Conservation (phyloP, 768 basidiomycete genomes). For the Trametes maxima region DNA sequence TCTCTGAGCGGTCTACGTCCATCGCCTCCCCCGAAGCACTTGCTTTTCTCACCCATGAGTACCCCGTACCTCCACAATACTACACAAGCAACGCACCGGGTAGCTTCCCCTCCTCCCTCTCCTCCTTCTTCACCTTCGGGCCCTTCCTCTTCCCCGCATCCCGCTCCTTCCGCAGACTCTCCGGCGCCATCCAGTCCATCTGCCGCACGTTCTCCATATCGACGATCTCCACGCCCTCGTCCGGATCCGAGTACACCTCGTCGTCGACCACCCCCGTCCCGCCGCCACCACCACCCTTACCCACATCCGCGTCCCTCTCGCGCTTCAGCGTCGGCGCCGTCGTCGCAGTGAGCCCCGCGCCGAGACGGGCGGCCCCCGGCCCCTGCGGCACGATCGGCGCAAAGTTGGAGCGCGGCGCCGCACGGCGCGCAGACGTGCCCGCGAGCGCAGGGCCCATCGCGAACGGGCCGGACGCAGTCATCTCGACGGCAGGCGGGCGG, state of each 20-base stretch:
- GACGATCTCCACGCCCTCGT: constrained; percentile 84
- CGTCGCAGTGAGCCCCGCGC: constrained; percentile 52
- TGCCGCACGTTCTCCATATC: constrained; percentile 77
- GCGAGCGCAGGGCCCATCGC: constrained; percentile 81
- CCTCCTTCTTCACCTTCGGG: constrained; percentile 48
- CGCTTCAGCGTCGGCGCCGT: constrained; percentile 50
- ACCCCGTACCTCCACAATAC: neutral
- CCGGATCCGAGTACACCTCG: constrained; percentile 83
- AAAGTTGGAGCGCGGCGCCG: constrained; percentile 58
- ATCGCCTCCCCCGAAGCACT: constrained; percentile 26
- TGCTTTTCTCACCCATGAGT: constrained; percentile 3
- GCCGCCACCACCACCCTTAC: constrained; percentile 31
- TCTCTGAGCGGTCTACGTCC: constrained; percentile 27
- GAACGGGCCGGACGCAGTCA: constrained; percentile 87
- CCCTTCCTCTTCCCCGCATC: constrained; percentile 31
- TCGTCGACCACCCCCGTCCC: constrained; percentile 47
- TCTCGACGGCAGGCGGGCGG: constrained; percentile 59
- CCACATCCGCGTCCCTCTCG: constrained; percentile 20
- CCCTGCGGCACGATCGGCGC: constrained; percentile 50
- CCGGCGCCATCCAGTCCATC: constrained; percentile 91
- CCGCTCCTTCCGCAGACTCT: constrained; percentile 54
- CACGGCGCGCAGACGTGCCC: constrained; percentile 55
- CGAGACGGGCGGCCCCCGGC: constrained; percentile 40
- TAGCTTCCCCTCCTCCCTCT: constrained; percentile 30
- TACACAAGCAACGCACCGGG: constrained; percentile 35